phyloP scores from a whole-genome alignment of 768 basidiomycete species.

The Cubamyces sp. region DNA sequence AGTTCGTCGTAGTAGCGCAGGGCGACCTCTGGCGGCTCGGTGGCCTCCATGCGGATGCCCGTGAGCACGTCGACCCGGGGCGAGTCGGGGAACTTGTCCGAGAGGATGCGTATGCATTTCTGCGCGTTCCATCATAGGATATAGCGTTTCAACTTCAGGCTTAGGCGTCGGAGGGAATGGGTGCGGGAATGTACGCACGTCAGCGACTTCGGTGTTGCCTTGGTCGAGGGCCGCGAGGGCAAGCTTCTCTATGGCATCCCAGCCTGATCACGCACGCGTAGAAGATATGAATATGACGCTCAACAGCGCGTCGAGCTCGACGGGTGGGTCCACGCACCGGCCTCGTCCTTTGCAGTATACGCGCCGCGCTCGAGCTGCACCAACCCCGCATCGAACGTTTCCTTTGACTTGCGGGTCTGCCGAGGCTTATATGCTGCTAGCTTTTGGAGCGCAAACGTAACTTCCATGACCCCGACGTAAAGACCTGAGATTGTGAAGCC shows the following conservation, averaged over 20 bases:
- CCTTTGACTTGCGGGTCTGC: conserved; percentile 37
- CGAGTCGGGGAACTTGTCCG: conserved; percentile 73
- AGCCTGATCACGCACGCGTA: conserved; percentile 48
- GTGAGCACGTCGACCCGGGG: conserved; percentile 78
- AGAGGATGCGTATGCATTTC: conserved; percentile 66
- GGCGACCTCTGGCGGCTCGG: conserved; percentile 57
- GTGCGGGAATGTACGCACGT: conserved; percentile 52
- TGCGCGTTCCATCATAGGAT: conserved; percentile 30
- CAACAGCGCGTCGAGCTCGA: background rate
- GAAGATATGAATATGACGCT: background rate
- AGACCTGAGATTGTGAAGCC: background rate
- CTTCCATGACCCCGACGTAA: conserved; percentile 31
- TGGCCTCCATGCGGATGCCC: conserved; percentile 79
- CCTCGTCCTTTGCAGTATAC: conserved; percentile 37
- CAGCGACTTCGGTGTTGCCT: conserved; percentile 71
- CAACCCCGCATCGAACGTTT: conserved; percentile 40
- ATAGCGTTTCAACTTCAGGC: background rate
- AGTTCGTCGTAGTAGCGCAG: conserved; percentile 65
- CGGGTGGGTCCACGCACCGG: conserved; percentile 29
- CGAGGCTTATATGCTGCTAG: conserved; percentile 40
- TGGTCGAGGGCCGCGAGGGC: conserved; percentile 78
- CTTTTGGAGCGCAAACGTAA: conserved; percentile 38
- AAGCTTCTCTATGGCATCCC: conserved; percentile 83
- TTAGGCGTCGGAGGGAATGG: background rate
- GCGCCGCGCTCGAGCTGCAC: conserved; percentile 35